Evolutionary conservation across 23 red algal species (phyloP).

Genomic region (Gracilaria vermiculophylla): DNA sequence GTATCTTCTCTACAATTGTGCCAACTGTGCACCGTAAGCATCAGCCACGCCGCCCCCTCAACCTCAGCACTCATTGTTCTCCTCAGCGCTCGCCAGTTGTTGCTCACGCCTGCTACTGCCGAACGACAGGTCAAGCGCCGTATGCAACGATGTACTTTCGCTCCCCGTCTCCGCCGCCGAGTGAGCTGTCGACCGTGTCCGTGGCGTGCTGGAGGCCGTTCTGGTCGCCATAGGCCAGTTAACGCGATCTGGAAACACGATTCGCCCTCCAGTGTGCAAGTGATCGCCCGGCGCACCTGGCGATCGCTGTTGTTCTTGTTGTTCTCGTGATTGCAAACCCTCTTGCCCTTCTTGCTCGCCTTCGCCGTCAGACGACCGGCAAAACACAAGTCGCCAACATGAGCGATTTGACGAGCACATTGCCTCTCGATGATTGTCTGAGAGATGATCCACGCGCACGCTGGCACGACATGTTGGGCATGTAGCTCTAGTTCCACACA

Average conservation of each 20-base stretch:
- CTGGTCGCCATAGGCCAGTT: background rate
- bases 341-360: background rate
- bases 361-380: background rate
- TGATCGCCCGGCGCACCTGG: background rate
- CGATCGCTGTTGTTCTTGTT: background rate
- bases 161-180: background rate
- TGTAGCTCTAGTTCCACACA: constrained; percentile 23
- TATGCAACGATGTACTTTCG: background rate
- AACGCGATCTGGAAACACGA: constrained; percentile 1
- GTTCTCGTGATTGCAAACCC: background rate
- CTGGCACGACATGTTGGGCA: constrained; percentile 45
- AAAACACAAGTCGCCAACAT: background rate
- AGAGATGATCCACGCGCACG: constrained; percentile 34
- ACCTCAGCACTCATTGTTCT: too few relatives aligned
- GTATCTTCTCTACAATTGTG: too few relatives aligned
- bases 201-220: constrained; percentile 18
- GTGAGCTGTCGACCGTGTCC: background rate
- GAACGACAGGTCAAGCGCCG: constrained; percentile 9
- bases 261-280: background rate
- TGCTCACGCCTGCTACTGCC: background rate
- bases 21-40: too few relatives aligned
- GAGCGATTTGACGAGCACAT: background rate
- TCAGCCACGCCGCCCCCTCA: too few relatives aligned
- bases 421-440: constrained; percentile 13
- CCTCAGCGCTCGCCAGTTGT: too few relatives aligned